Conservation (phyloP, 257 asterid genomes). For the Petunia secreta region DNA sequence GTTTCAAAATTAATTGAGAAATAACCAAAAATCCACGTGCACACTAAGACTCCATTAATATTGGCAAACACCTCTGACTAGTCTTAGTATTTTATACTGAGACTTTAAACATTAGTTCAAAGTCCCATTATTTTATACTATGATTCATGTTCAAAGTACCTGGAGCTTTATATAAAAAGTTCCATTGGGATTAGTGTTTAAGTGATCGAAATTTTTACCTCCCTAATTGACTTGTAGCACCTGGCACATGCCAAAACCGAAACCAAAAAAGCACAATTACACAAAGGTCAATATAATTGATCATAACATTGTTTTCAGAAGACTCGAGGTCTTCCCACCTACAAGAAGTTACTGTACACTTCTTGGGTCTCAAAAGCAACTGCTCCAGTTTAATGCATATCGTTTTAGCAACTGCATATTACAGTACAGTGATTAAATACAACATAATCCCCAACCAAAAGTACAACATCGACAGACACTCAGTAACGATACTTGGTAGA, state of each 20-base stretch:
- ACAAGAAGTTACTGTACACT: conserved; percentile 10
- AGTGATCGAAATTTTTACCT: no score
- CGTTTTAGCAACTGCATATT: background rate
- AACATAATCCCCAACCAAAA: conserved; percentile 8
- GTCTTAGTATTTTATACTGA: no score
- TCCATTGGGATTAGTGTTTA: no score
- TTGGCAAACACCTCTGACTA: no score
- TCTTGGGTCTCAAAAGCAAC: background rate
- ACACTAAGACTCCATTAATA: no score
- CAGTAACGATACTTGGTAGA: conserved; percentile 92
- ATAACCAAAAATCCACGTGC: no score
- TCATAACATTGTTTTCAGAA: conserved; percentile 1
- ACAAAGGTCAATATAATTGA: background rate
- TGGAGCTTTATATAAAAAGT: no score
- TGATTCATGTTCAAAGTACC: no score
- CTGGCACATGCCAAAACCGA: background rate
- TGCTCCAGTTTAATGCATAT: background rate
- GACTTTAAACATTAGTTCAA: no score
- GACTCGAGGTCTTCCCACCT: conserved; percentile 19
- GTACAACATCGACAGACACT: conserved; percentile 9
- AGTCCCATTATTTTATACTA: no score
- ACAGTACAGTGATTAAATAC: background rate
- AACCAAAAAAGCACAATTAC: background rate
- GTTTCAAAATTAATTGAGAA: no score
- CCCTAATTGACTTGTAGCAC: background rate